Conservation (phyloP, 164 flowering plant genomes). For the Brasenia schreberi region DNA sequence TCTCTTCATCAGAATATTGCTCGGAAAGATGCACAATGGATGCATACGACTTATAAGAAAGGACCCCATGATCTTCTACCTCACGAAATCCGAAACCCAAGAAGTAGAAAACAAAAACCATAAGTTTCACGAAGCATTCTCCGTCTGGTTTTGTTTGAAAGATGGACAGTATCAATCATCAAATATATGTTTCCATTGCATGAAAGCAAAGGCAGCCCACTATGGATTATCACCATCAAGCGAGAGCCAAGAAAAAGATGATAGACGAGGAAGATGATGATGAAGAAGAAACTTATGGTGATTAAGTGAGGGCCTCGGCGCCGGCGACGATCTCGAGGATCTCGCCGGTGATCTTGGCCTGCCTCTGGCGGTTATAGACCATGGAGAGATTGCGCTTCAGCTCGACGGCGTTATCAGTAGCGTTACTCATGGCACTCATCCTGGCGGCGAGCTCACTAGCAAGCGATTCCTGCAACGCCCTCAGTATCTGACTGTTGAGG, state of each 20-base stretch:
- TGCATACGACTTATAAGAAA: too few species aligned
- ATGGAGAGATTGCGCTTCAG: slow-evolving; percentile 47
- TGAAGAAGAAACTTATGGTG: neutral
- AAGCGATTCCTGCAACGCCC: slow-evolving; percentile 76
- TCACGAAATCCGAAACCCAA: neutral
- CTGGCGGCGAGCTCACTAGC: slow-evolving; percentile 92
- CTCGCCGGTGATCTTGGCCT: slow-evolving; percentile 83
- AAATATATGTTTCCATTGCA: neutral
- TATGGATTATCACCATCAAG: slow-evolving; percentile 2
- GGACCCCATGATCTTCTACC: neutral
- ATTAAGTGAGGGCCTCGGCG: slow-evolving; percentile 45
- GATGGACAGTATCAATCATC: neutral
- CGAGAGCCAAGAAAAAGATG: neutral
- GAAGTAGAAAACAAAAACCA: neutral
- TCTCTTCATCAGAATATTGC: too few species aligned
- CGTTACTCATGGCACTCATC: slow-evolving; percentile 83
- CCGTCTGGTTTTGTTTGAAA: neutral
- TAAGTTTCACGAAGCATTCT: neutral
- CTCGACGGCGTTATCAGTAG: slow-evolving; percentile 75
- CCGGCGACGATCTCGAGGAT: slow-evolving; percentile 92
- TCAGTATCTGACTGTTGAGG: slow-evolving; percentile 75
- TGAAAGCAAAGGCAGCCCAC: neutral
- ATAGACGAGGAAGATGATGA: neutral
- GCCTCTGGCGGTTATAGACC: slow-evolving; percentile 51
- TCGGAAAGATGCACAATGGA: too few species aligned